Evolutionary conservation across 2,329 filamentous ascomycete species (phyloP).

Genomic region (Penicillium sp.): DNA sequence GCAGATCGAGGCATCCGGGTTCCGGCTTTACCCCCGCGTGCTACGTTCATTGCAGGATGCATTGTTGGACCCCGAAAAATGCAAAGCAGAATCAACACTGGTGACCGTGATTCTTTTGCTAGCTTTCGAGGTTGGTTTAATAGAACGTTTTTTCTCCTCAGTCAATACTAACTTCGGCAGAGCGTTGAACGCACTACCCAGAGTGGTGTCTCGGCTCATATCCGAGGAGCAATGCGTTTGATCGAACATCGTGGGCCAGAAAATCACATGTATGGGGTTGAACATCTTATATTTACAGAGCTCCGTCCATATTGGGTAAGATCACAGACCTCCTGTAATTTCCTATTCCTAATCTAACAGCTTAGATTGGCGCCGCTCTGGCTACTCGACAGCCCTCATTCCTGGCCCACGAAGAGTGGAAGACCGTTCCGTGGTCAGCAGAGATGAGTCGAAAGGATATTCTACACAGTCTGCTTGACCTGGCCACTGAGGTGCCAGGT

Average conservation of each 20-base stretch:
- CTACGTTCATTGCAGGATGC: slow-evolving; percentile 39
- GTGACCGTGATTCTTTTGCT: slow-evolving; percentile 40
- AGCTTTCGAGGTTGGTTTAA: slow-evolving; percentile 34
- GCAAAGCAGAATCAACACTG: slow-evolving; percentile 39
- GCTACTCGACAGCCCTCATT: slow-evolving; percentile 35
- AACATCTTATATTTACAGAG: slow-evolving; percentile 40
- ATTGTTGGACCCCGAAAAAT: slow-evolving; percentile 35
- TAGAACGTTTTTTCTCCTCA: not conserved
- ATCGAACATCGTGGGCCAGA: slow-evolving; percentile 41
- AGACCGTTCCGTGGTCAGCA: slow-evolving; percentile 40
- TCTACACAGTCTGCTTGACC: slow-evolving; percentile 37
- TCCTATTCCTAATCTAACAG: not conserved
- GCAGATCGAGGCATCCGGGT: slow-evolving; percentile 33
- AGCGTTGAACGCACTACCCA: slow-evolving; percentile 39
- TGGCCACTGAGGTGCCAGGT: slow-evolving; percentile 36
- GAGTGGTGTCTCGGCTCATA: slow-evolving; percentile 33
- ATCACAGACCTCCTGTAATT: not conserved
- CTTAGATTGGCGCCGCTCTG: slow-evolving; percentile 32
- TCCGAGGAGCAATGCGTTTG: slow-evolving; percentile 36
- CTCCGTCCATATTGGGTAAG: slow-evolving; percentile 42
- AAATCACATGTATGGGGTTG: slow-evolving; percentile 41
- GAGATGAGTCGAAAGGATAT: slow-evolving; percentile 38
- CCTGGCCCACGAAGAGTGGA: slow-evolving; percentile 39
- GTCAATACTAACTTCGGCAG: slow-evolving; percentile 15
- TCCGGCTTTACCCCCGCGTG: slow-evolving; percentile 36